Evolutionary conservation across 75 land plant species (phyloP), one percentile per base, ranked within the genome.

Genomic region (Cupressus sempervirens): DNA sequence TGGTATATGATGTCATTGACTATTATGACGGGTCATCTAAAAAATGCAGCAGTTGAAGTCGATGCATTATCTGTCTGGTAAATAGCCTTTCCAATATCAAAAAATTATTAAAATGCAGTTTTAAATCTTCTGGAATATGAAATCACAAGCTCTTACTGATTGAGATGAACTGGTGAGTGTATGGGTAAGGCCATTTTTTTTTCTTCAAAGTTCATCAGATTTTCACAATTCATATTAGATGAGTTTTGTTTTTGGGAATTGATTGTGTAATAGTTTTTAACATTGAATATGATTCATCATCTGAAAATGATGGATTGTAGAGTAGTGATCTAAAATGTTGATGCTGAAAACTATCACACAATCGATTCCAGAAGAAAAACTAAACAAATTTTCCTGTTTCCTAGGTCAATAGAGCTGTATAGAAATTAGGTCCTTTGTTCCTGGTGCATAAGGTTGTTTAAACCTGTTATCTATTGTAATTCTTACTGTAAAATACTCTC

Each of bases 61-160:
- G 80, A 77, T 23, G 41, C 80, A 23, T 38, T 77, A 23, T 77
- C 80, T 36, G 41, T 77, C 45, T 77, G 46, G 80, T 77, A 77
- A 77, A 29, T 7, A 77, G 46, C 16, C 18, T 23, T 23, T 41
- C 46, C 26, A 77, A 23, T 38, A 40, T 1, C 8, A 8, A 38
- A 38, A 38, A 38, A 38, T 38, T 38, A 38, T 38, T 65, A 23
- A 50, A 50, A 50, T 50, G 53, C 53, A 50, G 53, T 50, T 50
- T 50, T 13, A 12, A 50, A 50, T 50, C 53, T 12, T 11, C 14
- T 1, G 14, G 53, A n/a, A 20, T 65, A 65, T 23, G 23, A 65
- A 23, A 65, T 65, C 29, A 20, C 3, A 26, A 23, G 3, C 23
- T 65, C 68, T 5, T 20, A 26, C 29, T 65, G 15, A 65, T 65